Conservation (phyloP, 2,329 filamentous ascomycete species). For the Trichophyton benhamiae region DNA sequence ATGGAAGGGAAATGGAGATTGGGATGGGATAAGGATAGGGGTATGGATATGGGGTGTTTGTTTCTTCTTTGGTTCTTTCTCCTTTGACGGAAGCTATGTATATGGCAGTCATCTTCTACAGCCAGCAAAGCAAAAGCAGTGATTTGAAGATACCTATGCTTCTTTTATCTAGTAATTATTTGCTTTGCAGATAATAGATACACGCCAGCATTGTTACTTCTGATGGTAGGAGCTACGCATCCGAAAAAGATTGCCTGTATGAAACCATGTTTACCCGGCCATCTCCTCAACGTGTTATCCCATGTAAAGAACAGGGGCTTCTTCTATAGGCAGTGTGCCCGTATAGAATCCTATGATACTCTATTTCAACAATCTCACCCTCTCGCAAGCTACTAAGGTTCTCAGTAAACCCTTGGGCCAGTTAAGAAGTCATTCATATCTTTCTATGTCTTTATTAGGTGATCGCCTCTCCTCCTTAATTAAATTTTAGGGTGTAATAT, state of each 20-base stretch:
- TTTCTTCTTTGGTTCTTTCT: background rate
- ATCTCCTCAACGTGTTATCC: background rate
- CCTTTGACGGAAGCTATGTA: background rate
- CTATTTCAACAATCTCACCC: background rate
- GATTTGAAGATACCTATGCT: background rate
- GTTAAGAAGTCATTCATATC: slow-evolving; percentile 4
- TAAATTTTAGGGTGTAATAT: background rate
- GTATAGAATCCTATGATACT: background rate
- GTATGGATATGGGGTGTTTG: background rate
- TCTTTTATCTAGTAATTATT: background rate
- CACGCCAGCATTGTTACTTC: too few relatives aligned
- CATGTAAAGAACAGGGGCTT: background rate
- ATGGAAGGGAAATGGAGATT: background rate
- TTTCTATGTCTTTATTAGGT: slow-evolving; percentile 5
- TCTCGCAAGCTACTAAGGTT: too few relatives aligned
- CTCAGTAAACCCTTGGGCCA: too few relatives aligned
- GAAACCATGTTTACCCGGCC: background rate
- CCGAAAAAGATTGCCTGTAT: background rate
- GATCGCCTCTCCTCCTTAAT: background rate
- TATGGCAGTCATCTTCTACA: background rate
- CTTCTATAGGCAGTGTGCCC: background rate
- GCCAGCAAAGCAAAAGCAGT: background rate
- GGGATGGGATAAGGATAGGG: background rate
- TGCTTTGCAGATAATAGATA: too few relatives aligned
- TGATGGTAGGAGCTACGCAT: background rate